These are phyloP conservation scores for Verticillium tricorpus DNA, from an alignment of 2,329 filamentous ascomycete genomes.

Conservation along the genomic window DNA sequence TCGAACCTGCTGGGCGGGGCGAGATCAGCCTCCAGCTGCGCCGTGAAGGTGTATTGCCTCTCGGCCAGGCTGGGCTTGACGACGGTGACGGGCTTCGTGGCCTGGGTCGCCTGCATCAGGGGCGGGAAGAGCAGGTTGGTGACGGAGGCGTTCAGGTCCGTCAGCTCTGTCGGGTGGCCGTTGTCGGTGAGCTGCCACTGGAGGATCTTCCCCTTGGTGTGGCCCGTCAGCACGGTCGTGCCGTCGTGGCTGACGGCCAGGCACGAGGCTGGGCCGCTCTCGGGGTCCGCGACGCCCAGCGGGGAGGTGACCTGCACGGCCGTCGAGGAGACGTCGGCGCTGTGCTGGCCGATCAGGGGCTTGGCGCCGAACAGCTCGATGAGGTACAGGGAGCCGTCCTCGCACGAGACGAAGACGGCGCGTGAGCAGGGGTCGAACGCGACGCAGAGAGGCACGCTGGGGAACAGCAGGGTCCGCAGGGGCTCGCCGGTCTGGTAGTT, in stretches of 20 bases:
- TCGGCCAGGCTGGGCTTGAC: constrained; percentile 75
- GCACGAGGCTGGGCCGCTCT: constrained; percentile 63
- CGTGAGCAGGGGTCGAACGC: constrained; percentile 78
- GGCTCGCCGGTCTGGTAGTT: constrained; percentile 77
- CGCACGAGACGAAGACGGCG: constrained; percentile 75
- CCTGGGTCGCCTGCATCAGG: constrained; percentile 45
- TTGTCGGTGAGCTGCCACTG: constrained; percentile 75
- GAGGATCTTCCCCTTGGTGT: constrained; percentile 72
- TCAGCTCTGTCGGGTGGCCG: constrained; percentile 61
- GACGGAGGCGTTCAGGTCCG: constrained; percentile 73
- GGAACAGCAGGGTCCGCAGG: constrained; percentile 77
- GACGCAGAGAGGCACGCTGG: constrained; percentile 66
- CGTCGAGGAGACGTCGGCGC: constrained; percentile 49
- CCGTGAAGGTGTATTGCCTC: constrained; percentile 60
- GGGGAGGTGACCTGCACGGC: constrained; percentile 51
- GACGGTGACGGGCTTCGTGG: constrained; percentile 54
- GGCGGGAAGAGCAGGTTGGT: constrained; percentile 75
- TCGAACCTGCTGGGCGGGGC: constrained; percentile 36
- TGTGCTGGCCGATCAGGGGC: constrained; percentile 49
- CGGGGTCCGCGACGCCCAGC: constrained; percentile 53
- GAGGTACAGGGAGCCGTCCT: constrained; percentile 75
- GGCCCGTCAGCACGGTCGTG: constrained; percentile 73
- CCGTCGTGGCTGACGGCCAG: constrained; percentile 78
- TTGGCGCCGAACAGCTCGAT: constrained; percentile 65
- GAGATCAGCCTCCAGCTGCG: constrained; percentile 52